phyloP scores from a whole-genome alignment of 2,329 filamentous ascomycete species.

The Fusarium paranaense region DNA sequence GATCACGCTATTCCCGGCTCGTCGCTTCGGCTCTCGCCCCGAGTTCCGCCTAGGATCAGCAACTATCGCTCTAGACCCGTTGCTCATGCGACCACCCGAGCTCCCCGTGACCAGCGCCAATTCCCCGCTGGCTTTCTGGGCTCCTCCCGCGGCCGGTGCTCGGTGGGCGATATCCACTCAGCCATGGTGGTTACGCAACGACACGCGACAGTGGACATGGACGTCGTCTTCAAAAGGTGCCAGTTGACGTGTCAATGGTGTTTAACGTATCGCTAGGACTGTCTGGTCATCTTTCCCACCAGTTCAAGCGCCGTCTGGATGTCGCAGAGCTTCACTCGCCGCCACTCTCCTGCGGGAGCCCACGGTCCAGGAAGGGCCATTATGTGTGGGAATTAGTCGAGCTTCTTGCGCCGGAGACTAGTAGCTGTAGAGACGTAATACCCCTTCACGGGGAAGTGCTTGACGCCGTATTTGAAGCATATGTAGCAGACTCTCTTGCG shows the following conservation, averaged over 20 bases:
- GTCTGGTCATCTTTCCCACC: background rate
- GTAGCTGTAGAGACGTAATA: background rate
- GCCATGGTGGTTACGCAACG: background rate
- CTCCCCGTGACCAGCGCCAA: conserved; percentile 37
- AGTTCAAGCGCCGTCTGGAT: background rate
- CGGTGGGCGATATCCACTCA: background rate
- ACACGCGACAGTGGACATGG: background rate
- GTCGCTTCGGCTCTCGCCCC: conserved; percentile 26
- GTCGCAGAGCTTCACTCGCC: background rate
- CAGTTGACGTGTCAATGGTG: background rate
- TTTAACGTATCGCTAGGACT: background rate
- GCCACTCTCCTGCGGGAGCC: no score
- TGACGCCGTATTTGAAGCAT: conserved; percentile 43
- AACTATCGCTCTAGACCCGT: background rate
- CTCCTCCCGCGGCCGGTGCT: background rate
- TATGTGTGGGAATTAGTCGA: no score
- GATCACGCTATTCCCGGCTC: conserved; percentile 20
- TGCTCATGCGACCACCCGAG: conserved; percentile 21
- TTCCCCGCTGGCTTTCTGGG: background rate
- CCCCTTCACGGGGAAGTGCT: background rate
- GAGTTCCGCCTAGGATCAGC: conserved; percentile 31
- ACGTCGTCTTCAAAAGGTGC: background rate
- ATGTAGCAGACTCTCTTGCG: conserved; percentile 52
- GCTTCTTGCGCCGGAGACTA: background rate
- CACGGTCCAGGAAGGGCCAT: no score